Percentiles rank a stretch among this genome's conserved stretches.
phyloP scores from a whole-genome alignment of 257 asterid genomes.

The Solanum dulcamara region DNA sequence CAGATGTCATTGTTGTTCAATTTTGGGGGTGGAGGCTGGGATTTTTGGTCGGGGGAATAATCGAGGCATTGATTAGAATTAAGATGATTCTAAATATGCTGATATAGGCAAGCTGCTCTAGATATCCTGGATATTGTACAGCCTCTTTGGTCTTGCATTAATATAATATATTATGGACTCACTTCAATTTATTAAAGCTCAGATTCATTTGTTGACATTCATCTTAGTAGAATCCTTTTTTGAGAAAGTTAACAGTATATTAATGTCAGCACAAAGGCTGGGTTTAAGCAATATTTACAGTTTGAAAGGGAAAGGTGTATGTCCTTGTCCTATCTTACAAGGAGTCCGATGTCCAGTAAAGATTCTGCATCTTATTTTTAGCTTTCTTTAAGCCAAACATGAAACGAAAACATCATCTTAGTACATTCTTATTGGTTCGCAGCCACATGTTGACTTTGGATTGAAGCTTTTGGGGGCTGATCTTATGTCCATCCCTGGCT shows the following conservation, averaged over 20 bases:
- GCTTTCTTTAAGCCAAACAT: background rate
- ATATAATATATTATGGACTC: background rate
- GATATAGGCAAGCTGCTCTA: background rate
- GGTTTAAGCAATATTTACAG: background rate
- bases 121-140: background rate
- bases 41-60: background rate
- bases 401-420: background rate
- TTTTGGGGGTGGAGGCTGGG: background rate
- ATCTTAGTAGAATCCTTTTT: slow-evolving; percentile 4
- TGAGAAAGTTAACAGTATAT: background rate
- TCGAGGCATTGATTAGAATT: background rate
- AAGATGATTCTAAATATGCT: background rate
- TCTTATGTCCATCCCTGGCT: slow-evolving; percentile 96
- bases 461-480: slow-evolving; percentile 85
- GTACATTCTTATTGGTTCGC: slow-evolving; percentile 16
- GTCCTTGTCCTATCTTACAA: background rate
- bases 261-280: background rate
- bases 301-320: background rate
- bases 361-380: background rate
- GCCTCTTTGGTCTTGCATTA: background rate
- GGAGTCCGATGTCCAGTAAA: background rate
- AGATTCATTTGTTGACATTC: background rate
- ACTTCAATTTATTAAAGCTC: background rate
- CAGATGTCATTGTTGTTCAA: background rate
- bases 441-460: slow-evolving; percentile 98